Evolutionary conservation across 257 asterid species (phyloP), one percentile per base, ranked within the genome.

Genomic region (Petunia axillaris): DNA sequence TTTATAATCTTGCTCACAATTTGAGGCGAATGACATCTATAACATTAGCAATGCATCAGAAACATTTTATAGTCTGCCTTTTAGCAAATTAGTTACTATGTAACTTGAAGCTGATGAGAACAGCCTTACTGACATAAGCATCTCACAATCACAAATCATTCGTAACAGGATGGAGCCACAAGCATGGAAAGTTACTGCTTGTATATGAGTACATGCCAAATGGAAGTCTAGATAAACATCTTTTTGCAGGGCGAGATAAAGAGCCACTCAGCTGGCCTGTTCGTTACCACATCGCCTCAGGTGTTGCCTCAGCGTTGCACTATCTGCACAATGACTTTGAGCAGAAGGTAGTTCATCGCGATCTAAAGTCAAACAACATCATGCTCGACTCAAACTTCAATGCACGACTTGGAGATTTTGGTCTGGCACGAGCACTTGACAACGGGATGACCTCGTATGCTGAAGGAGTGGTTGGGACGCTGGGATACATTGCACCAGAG

Each of bases 351-450:
- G 81, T 87, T 0, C 90, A 85, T 83, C 83, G 86, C 2, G 89
- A 89, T 65, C 85, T 89, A 25, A 87, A 87, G 63, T 85, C 87
- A 36, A 89, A 84, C 81, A 88, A 87, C 83, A 85, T 87, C 5
- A 89, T 89, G 90, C 85, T 89, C 0, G 89, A 89, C 67, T 78
- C 83, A 5, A 57, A 81, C 76, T 89, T 87, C 84, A 87, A 87
- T 48, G 84, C 90, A 15, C 87, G 87, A 8, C 83, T 85, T 0
- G 92, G 90, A 0, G 92, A 89, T 40, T 89, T 89, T 7, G 91
- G 91, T 38, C 83, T 87, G 2, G 90, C 90, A 70, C 75, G 87
- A 65, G 88, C 83, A 25, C 76, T 89, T 3, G 88, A 89, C 44
- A 86, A 84, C 5, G 90, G 78, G 44, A 81, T 77, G 81, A 84